Conservation (phyloP, 1,284 basidiomycete species). For the Papiliotrema laurentii region DNA sequence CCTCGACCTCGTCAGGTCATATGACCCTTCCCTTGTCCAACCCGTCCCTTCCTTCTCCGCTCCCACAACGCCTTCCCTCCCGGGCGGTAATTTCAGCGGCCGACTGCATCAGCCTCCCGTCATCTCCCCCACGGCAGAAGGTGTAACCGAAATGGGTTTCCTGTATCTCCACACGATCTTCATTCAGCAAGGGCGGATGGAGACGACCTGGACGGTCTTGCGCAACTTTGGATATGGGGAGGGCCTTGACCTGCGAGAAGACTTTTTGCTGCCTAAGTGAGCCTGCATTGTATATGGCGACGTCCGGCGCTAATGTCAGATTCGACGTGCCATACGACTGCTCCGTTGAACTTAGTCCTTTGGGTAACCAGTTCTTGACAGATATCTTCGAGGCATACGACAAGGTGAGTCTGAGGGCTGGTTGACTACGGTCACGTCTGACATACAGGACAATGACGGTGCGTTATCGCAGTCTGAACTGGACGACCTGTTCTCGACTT, state of each 20-base stretch:
- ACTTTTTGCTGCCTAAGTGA: slow-evolving; percentile 78
- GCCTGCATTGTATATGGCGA: slow-evolving; percentile 14
- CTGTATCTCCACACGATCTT: slow-evolving; percentile 94
- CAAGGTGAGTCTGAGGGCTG: slow-evolving; percentile 56
- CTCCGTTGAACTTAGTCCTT: slow-evolving; percentile 86
- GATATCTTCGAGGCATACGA: slow-evolving; percentile 96
- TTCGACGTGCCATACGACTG: slow-evolving; percentile 91
- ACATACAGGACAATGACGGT: slow-evolving; percentile 80
- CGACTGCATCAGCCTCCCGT: slow-evolving; percentile 19
- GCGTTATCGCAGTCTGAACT: slow-evolving; percentile 82
- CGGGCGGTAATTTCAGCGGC: slow-evolving; percentile 13
- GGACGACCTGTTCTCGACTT: slow-evolving; percentile 84
- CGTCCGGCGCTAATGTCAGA: slow-evolving; percentile 48
- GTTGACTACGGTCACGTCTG: neutral
- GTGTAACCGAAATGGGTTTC: slow-evolving; percentile 91
- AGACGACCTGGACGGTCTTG: slow-evolving; percentile 97
- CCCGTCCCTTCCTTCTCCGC: slow-evolving; percentile 28
- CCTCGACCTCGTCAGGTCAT: slow-evolving; percentile 73
- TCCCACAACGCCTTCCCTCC: slow-evolving; percentile 27
- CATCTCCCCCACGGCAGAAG: slow-evolving; percentile 47
- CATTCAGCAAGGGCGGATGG: slow-evolving; percentile 90
- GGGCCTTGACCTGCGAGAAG: slow-evolving; percentile 82
- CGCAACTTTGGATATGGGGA: slow-evolving; percentile 95
- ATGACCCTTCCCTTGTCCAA: slow-evolving; percentile 51
- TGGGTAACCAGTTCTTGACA: slow-evolving; percentile 95